phyloP scores from a whole-genome alignment of 768 basidiomycete genomes.

The Rhodotorula taiwanensis region DNA sequence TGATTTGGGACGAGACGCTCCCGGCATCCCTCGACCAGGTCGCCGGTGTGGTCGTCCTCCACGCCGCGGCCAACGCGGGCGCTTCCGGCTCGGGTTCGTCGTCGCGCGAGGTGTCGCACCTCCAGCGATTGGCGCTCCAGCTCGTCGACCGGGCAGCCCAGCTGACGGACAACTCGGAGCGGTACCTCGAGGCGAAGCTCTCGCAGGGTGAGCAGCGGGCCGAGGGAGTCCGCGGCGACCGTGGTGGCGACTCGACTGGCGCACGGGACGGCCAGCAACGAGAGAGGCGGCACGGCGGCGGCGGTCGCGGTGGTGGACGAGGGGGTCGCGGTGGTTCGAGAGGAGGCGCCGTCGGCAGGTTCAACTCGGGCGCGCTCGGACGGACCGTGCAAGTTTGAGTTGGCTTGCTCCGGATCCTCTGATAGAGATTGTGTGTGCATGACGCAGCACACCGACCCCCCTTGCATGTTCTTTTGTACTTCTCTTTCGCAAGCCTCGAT shows the following conservation, averaged over 20 bases:
- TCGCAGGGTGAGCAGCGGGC: slow-evolving; percentile 25
- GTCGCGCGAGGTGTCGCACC: slow-evolving; percentile 66
- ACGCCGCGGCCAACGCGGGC: slow-evolving; percentile 42
- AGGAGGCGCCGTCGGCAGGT: slow-evolving; percentile 23
- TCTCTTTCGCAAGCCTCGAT: too few relatives aligned
- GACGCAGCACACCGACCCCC: too few relatives aligned
- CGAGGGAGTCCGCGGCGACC: slow-evolving; percentile 21
- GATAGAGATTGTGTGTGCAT: too few relatives aligned
- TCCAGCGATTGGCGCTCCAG: slow-evolving; percentile 80
- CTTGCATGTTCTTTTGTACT: too few relatives aligned
- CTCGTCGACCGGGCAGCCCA: slow-evolving; percentile 79
- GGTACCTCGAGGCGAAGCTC: slow-evolving; percentile 35
- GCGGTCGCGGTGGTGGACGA: slow-evolving; percentile 12
- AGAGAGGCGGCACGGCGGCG: neutral
- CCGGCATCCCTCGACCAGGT: slow-evolving; percentile 83
- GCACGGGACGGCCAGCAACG: neutral
- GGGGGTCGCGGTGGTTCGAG: slow-evolving; percentile 13
- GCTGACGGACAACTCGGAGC: slow-evolving; percentile 89
- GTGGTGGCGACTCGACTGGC: neutral
- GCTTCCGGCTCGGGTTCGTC: neutral
- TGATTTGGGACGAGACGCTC: slow-evolving; percentile 98
- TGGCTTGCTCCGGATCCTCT: too few relatives aligned
- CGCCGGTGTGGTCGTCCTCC: slow-evolving; percentile 82
- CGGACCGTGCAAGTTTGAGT: slow-evolving; percentile 29
- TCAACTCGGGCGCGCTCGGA: slow-evolving; percentile 30